Conservation (phyloP, 306 rosid species). For the Citrullus mucosospermus region DNA sequence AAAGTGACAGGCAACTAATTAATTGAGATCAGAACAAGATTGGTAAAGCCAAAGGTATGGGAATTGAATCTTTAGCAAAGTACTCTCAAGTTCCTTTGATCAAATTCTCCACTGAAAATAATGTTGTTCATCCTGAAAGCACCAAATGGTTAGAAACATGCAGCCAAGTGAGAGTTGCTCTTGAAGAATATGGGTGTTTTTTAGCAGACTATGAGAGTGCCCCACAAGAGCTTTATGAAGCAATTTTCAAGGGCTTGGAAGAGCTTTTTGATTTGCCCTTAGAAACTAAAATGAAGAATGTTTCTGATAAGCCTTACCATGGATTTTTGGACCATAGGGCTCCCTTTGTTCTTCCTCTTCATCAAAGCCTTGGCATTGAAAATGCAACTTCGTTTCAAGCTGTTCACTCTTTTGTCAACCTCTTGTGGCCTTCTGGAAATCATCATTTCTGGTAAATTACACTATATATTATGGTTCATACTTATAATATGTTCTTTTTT, state of each 20-base stretch:
- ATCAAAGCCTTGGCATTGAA: constrained; percentile 16
- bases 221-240: neutral
- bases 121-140: constrained; percentile 5
- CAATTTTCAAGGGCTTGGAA: neutral
- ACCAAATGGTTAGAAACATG: constrained; percentile 6
- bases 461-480: neutral
- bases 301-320: constrained; percentile 11
- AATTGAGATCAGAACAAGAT: neutral
- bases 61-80: neutral
- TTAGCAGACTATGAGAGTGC: constrained; percentile 1
- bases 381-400: neutral
- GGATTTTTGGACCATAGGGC: neutral
- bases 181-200: constrained; percentile 26
- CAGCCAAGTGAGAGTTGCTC: constrained; percentile 13
- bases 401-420: constrained; percentile 5
- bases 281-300: constrained; percentile 8
- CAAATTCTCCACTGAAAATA: neutral
- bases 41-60: neutral
- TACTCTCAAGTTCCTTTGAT: neutral
- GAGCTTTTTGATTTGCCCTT: constrained; percentile 22
- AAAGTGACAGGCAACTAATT: neutral
- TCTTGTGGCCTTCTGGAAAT: constrained; percentile 25
- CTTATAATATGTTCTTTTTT: neutral
- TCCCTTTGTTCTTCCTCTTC: constrained; percentile 6
- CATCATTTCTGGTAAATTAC: constrained; percentile 9